These are phyloP conservation scores for Metschnikowia colocasiae DNA, from an alignment of 805 yeast genomes.

Conservation along the genomic window DNA sequence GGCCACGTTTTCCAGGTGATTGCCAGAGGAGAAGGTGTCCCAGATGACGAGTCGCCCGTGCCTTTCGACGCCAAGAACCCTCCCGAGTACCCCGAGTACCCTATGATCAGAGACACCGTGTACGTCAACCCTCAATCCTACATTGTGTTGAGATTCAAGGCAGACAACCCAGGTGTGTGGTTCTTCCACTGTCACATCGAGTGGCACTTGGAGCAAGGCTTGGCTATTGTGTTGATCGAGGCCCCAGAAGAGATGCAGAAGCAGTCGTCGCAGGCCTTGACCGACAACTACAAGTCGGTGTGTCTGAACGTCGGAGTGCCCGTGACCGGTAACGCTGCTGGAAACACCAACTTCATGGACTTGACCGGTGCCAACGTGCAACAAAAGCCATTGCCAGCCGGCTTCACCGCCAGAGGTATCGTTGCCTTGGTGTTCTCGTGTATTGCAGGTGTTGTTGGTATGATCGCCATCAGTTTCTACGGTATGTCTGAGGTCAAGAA, in stretches of 20 bases:
- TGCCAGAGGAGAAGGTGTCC: constrained; percentile 61
- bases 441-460: constrained; percentile 80
- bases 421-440: constrained; percentile 91
- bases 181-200: constrained; percentile 98
- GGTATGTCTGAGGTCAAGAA: constrained; percentile 81
- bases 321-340: constrained; percentile 85
- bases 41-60: constrained; percentile 52
- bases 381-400: constrained; percentile 63
- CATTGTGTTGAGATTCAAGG: constrained; percentile 80
- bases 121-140: constrained; percentile 81
- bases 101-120: constrained; percentile 80
- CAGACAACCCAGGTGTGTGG: constrained; percentile 98
- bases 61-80: constrained; percentile 50
- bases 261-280: constrained; percentile 47
- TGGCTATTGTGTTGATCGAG: constrained; percentile 76
- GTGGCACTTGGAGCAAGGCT: constrained; percentile 96
- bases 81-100: constrained; percentile 58
- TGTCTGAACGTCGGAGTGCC: constrained; percentile 59
- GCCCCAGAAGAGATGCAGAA: constrained; percentile 71
- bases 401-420: constrained; percentile 93
- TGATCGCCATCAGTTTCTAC: constrained; percentile 70
- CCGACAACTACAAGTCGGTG: constrained; percentile 55
- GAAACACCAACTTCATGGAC: constrained; percentile 62
- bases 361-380: constrained; percentile 76
- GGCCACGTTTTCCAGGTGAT: constrained; percentile 88